phyloP scores from a whole-genome alignment of 2,329 filamentous ascomycete species.

The Plenodomus tracheiphilus region DNA sequence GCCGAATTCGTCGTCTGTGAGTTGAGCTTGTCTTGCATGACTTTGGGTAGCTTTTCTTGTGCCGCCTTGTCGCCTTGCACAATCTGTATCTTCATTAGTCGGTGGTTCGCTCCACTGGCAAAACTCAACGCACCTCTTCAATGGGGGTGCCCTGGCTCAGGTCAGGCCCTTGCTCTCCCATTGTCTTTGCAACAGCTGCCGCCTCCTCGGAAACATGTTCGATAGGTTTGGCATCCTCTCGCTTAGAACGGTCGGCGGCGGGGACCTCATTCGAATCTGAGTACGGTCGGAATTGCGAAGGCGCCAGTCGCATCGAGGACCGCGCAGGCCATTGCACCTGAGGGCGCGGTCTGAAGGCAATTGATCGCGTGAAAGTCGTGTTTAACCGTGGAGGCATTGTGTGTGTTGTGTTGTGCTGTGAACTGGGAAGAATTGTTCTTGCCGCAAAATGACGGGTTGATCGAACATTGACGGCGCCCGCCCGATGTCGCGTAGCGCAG shows the following conservation, averaged over 20 bases:
- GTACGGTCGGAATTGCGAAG: conserved; percentile 36
- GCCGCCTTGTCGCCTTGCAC: conserved; percentile 65
- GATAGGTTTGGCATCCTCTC: conserved; percentile 44
- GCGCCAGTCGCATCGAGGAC: conserved; percentile 20
- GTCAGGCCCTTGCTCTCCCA: conserved; percentile 62
- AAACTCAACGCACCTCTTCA: conserved; percentile 57
- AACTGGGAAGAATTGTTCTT: conserved; percentile 7
- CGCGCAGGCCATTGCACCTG: conserved; percentile 35
- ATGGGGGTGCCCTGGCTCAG: conserved; percentile 67
- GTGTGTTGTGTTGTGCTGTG: conserved; percentile 23
- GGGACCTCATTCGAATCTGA: conserved; percentile 38
- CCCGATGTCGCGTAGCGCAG: conserved; percentile 12
- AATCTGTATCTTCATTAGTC: conserved; percentile 50
- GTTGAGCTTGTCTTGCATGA: conserved; percentile 65
- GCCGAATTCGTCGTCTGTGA: conserved; percentile 46
- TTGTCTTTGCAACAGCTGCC: conserved; percentile 61
- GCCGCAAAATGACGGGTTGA: conserved; percentile 23
- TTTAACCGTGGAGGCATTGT: conserved; percentile 46
- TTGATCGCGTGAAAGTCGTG: conserved; percentile 33
- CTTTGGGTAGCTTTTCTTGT: conserved; percentile 65
- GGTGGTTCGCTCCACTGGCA: background rate
- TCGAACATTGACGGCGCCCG: conserved; percentile 5
- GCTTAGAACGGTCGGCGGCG: conserved; percentile 34
- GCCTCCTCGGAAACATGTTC: conserved; percentile 69
- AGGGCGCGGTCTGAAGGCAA: conserved; percentile 36